Percentiles rank a stretch among this genome's conserved stretches.
Evolutionary conservation across 495 filamentous ascomycete species (phyloP).

Genomic region (Pseudomonodictys pantanalensis): DNA sequence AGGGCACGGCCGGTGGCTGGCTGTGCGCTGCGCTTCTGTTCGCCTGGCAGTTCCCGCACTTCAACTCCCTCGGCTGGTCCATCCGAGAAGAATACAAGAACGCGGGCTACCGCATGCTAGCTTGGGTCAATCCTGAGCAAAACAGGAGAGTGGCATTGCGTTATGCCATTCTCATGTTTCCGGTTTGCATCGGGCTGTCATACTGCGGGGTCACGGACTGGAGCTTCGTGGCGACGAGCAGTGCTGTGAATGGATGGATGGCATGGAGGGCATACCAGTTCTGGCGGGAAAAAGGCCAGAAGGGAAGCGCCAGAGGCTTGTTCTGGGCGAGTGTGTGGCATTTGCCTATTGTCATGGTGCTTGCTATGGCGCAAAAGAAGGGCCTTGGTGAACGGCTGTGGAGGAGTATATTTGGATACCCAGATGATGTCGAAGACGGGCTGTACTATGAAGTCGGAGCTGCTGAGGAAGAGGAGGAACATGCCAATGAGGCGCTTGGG

Average conservation of each 20-base stretch:
- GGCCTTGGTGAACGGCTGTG: conserved; percentile 86
- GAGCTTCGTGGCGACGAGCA: conserved; percentile 77
- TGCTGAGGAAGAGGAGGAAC: conserved; percentile 17
- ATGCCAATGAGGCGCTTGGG: background rate
- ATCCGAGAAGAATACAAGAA: conserved; percentile 86
- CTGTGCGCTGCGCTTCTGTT: conserved; percentile 79
- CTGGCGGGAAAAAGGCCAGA: conserved; percentile 71
- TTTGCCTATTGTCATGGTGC: conserved; percentile 81
- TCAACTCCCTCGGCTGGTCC: conserved; percentile 84
- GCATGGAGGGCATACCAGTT: conserved; percentile 76
- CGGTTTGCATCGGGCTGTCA: conserved; percentile 80
- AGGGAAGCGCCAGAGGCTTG: conserved; percentile 76
- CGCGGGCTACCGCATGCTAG: conserved; percentile 88
- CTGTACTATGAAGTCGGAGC: conserved; percentile 50
- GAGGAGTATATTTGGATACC: conserved; percentile 61
- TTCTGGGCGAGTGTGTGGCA: conserved; percentile 99
- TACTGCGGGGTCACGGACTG: conserved; percentile 80
- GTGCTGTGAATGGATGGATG: conserved; percentile 83
- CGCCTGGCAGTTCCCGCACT: conserved; percentile 97
- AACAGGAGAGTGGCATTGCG: conserved; percentile 84
- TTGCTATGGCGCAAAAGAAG: conserved; percentile 92
- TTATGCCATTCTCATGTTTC: conserved; percentile 84
- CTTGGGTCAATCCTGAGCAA: conserved; percentile 77
- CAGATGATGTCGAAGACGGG: conserved; percentile 41
- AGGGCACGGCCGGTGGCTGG: conserved; percentile 80